Evolutionary conservation across 2,329 filamentous ascomycete genomes (phyloP).

Genomic region (Botrytis byssoidea): DNA sequence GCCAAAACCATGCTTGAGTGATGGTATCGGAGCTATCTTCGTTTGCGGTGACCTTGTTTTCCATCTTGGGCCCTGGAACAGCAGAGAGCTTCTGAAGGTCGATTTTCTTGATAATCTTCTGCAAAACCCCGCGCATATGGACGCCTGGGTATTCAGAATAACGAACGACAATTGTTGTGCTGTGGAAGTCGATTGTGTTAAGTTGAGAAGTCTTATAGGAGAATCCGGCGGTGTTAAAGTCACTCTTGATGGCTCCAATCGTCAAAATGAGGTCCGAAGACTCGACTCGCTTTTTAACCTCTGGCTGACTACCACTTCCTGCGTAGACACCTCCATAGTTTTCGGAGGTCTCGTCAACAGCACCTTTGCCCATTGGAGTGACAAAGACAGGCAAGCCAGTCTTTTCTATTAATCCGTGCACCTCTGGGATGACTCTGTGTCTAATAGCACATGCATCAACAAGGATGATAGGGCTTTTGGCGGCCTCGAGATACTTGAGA

Average conservation of each 20-base stretch:
- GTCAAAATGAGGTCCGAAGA: constrained; percentile 68
- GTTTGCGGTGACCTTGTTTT: constrained; percentile 49
- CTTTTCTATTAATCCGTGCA: constrained; percentile 69
- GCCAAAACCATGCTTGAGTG: constrained; percentile 76
- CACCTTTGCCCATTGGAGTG: constrained; percentile 87
- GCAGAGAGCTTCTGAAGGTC: constrained; percentile 58
- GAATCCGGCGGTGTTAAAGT: constrained; percentile 83
- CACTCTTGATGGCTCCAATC: constrained; percentile 67
- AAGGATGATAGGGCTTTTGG: constrained; percentile 73
- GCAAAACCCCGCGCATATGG: constrained; percentile 74
- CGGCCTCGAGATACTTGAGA: constrained; percentile 67
- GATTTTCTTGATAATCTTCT: constrained; percentile 62
- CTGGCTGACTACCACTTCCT: constrained; percentile 68
- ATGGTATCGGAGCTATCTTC: constrained; percentile 48
- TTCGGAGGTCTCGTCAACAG: constrained; percentile 72
- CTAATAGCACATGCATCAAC: constrained; percentile 82
- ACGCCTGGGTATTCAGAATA: constrained; percentile 78
- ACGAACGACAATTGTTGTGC: constrained; percentile 67
- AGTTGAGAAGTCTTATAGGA: constrained; percentile 75
- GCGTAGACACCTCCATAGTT: constrained; percentile 84
- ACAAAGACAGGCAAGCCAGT: constrained; percentile 78
- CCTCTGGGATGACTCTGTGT: constrained; percentile 69
- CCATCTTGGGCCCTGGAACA: constrained; percentile 52
- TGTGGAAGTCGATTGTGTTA: constrained; percentile 79
- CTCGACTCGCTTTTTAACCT: constrained; percentile 64